These are phyloP conservation scores for Juncus inflexus DNA, from an alignment of 176 grass and related monocot genomes.

Conservation along the genomic window DNA sequence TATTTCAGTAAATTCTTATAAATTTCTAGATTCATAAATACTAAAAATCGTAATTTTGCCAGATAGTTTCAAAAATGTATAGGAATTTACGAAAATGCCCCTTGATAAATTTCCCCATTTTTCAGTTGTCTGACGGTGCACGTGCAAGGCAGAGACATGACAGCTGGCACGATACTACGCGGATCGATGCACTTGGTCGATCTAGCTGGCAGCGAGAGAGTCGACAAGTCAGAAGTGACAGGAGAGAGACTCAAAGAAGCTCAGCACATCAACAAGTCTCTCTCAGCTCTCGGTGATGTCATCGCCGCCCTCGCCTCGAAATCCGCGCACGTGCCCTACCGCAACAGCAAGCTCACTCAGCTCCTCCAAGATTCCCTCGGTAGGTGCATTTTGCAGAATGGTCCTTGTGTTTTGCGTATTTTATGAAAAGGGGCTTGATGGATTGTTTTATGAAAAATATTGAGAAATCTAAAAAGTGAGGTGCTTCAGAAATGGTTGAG, in stretches of 20 bases:
- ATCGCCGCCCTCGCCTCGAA: constrained; percentile 92
- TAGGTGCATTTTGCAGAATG: constrained; percentile 28
- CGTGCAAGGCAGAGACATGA: constrained; percentile 93
- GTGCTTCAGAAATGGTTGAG: no score
- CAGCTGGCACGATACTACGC: constrained; percentile 62
- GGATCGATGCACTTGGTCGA: constrained; percentile 99
- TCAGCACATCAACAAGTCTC: constrained; percentile 97
- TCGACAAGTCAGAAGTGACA: constrained; percentile 93
- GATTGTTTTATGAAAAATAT: neutral
- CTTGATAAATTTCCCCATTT: no score
- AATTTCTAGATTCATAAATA: no score
- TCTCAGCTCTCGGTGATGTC: constrained; percentile 96
- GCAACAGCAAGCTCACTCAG: constrained; percentile 99
- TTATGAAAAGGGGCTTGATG: neutral
- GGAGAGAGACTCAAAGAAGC: constrained; percentile 97
- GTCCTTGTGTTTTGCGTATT: constrained; percentile 5
- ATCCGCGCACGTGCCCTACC: constrained; percentile 85
- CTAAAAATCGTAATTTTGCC: no score
- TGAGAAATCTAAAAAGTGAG: no score
- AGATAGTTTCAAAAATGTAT: no score
- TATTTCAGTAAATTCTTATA: no score
- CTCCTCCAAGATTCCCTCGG: constrained; percentile 99
- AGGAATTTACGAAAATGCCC: no score
- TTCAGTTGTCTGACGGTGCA: constrained; percentile 97
- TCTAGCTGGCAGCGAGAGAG: constrained; percentile 92